Conservation (phyloP, 228 moss, liverwort and hornwort genomes). For the Sphagnum magellanicum region DNA sequence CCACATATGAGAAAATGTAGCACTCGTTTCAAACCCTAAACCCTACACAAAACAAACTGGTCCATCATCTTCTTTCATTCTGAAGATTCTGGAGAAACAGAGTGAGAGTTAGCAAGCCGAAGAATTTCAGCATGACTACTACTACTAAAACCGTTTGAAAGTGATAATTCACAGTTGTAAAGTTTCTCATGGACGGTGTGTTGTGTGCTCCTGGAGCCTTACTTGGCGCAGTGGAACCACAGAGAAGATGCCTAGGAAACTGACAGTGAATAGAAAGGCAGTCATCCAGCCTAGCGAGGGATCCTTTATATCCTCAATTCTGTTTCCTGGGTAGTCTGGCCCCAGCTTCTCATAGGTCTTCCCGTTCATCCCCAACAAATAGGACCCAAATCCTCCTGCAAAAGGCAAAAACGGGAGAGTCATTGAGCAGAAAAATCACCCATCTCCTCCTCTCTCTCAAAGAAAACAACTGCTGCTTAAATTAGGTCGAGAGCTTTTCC, state of each 20-base stretch:
- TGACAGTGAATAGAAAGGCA: slow-evolving; percentile 45
- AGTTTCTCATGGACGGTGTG: neutral
- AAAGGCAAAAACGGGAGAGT: neutral
- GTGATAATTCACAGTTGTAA: neutral
- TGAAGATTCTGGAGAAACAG: neutral
- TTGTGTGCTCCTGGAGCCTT: neutral
- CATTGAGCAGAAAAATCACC: neutral
- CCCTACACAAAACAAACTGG: neutral
- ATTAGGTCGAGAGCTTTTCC: neutral
- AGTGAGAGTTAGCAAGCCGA: neutral
- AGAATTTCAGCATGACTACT: neutral
- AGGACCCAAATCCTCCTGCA: slow-evolving; percentile 82
- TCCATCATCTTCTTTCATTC: neutral
- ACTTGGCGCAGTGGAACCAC: slow-evolving; percentile 88
- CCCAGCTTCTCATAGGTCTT: slow-evolving; percentile 40
- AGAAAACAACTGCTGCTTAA: neutral
- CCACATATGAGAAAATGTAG: no score
- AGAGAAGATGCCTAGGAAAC: slow-evolving; percentile 83
- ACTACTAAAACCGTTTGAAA: neutral
- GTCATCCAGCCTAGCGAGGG: slow-evolving; percentile 84
- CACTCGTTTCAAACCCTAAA: neutral
- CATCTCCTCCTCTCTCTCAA: neutral
- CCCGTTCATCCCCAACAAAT: slow-evolving; percentile 73
- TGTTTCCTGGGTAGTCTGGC: slow-evolving; percentile 35
- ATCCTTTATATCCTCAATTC: slow-evolving; percentile 59